A percentile compares a stretch with the other conserved stretches of the same genome.
These are phyloP conservation scores for Lachnellula suecica DNA, from an alignment of 2,329 filamentous ascomycete species.

Conservation along the genomic window DNA sequence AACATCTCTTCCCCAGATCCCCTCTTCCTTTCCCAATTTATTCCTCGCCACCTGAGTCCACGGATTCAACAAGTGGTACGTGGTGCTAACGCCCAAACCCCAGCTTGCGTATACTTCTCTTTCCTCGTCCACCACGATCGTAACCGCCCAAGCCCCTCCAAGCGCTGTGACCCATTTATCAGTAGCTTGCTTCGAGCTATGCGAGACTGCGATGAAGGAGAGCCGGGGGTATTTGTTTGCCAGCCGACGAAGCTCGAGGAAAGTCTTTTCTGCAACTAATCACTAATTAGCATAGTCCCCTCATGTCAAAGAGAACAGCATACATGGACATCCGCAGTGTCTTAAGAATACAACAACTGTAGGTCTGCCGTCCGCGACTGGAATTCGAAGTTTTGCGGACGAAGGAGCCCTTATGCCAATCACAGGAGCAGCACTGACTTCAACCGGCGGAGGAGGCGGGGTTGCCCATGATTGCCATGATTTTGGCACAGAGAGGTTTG, in stretches of 20 bases:
- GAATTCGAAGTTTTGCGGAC: conserved; percentile 36
- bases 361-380: conserved; percentile 49
- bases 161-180: conserved; percentile 37
- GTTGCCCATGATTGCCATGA: conserved; percentile 30
- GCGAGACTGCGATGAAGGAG: conserved; percentile 62
- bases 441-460: conserved; percentile 27
- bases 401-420: conserved; percentile 26
- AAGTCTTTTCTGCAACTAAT: conserved; percentile 67
- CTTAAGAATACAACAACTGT: conserved; percentile 66
- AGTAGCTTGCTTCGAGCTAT: conserved; percentile 58
- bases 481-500: conserved; percentile 28
- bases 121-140: conserved; percentile 60
- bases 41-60: conserved; percentile 54
- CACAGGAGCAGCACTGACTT: conserved; percentile 23
- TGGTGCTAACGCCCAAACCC: conserved; percentile 62
- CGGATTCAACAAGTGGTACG: conserved; percentile 64
- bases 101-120: conserved; percentile 63
- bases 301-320: conserved; percentile 27
- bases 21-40: conserved; percentile 59
- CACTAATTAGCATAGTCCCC: neutral
- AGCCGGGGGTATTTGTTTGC: conserved; percentile 52
- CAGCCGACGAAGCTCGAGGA: conserved; percentile 52
- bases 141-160: conserved; percentile 43
- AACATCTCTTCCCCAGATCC: conserved; percentile 59
- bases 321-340: conserved; percentile 76